A percentile compares a stretch with the other conserved stretches of the same genome.
These are phyloP conservation scores for Xylaria sp. DNA, from an alignment of 495 filamentous ascomycete species.

Conservation along the genomic window DNA sequence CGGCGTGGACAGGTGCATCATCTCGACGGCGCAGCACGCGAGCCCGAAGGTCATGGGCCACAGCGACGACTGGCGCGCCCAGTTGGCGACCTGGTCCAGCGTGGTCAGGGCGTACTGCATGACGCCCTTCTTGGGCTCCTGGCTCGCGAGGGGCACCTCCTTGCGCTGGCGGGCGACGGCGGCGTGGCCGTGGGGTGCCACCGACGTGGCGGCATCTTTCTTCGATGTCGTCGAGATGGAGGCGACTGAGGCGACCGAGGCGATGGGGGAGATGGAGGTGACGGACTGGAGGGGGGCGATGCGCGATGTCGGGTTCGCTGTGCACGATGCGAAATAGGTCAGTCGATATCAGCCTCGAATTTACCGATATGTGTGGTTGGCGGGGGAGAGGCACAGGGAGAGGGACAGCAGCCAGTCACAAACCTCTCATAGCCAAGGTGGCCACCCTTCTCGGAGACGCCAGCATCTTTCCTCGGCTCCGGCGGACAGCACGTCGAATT, in stretches of 20 bases:
- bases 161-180: constrained; percentile 52
- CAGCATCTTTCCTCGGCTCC: constrained; percentile 58
- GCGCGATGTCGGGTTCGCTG: constrained; percentile 68
- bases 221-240: constrained; percentile 67
- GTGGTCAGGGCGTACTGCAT: constrained; percentile 99
- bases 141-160: constrained; percentile 87
- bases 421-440: constrained; percentile 75
- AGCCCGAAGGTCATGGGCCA: constrained; percentile 99
- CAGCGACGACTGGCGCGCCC: constrained; percentile 89
- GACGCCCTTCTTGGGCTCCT: constrained; percentile 91
- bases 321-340: constrained; percentile 14
- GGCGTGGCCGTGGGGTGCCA: constrained; percentile 51
- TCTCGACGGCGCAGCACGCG: constrained; percentile 95
- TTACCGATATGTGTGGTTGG: background rate
- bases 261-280: constrained; percentile 70
- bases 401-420: constrained; percentile 40
- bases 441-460: constrained; percentile 68
- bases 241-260: too few relatives aligned
- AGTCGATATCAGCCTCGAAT: constrained; percentile 30
- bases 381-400: too few relatives aligned
- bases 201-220: constrained; percentile 63
- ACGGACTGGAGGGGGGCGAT: constrained; percentile 64
- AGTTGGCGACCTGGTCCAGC: constrained; percentile 90
- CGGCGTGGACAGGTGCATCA: constrained; percentile 97
- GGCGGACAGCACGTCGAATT: constrained; percentile 24